A percentile compares a stretch with the other conserved stretches of the same genome.
phyloP scores from a whole-genome alignment of 495 filamentous ascomycete species.

The Aspergillus cavernicola region DNA sequence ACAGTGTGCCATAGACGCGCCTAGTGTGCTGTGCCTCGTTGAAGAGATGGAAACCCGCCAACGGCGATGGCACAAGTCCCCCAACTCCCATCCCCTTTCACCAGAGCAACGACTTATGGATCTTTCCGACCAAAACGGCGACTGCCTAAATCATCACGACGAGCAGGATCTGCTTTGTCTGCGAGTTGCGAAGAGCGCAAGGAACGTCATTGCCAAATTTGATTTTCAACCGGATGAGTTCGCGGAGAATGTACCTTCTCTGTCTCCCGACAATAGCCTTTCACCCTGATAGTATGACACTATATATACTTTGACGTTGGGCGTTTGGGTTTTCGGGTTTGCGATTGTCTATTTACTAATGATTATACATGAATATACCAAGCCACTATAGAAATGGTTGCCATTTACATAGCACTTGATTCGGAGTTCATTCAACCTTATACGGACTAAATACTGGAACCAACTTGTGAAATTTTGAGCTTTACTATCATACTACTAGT shows the following conservation, averaged over 20 bases:
- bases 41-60: conserved; percentile 42
- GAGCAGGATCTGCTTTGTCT: conserved; percentile 39
- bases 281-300: conserved; percentile 1
- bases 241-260: conserved; percentile 19
- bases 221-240: conserved; percentile 41
- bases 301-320: background rate
- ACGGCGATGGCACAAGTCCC: conserved; percentile 38
- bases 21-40: conserved; percentile 35
- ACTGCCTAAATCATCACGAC: conserved; percentile 1
- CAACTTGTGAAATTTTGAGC: no score
- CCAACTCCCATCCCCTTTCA: conserved; percentile 25
- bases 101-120: conserved; percentile 6
- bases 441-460: background rate
- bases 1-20: conserved; percentile 21
- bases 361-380: background rate
- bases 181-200: conserved; percentile 34
- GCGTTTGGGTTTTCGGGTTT: background rate
- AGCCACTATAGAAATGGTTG: background rate
- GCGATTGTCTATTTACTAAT: background rate
- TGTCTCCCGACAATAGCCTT: conserved; percentile 1
- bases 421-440: background rate
- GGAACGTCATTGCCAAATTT: conserved; percentile 38
- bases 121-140: background rate
- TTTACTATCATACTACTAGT: no score
- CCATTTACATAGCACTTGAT: background rate